Percentiles rank a stretch among this genome's conserved stretches.
These are phyloP conservation scores for Citrus medica DNA, from an alignment of 345 rosid species.

Conservation along the genomic window DNA sequence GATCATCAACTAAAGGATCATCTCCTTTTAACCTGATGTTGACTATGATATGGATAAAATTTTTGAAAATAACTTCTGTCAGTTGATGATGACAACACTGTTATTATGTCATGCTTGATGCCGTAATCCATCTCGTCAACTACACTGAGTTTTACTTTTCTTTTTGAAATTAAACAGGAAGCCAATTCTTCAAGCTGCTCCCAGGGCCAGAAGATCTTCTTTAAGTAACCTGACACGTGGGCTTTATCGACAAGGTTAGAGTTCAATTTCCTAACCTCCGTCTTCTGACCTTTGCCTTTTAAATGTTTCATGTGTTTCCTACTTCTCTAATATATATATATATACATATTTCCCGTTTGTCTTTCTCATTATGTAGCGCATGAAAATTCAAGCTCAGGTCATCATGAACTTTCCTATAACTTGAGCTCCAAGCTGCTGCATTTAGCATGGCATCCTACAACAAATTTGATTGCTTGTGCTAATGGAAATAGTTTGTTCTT, in stretches of 20 bases:
- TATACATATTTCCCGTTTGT: neutral
- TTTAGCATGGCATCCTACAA: constrained; percentile 60
- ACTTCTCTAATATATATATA: neutral
- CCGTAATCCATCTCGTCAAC: neutral
- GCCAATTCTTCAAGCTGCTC: constrained; percentile 28
- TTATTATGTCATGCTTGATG: too few relatives aligned
- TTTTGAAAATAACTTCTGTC: too few relatives aligned
- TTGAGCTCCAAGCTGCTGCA: constrained; percentile 49
- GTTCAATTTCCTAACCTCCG: neutral
- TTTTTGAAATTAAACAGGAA: constrained; percentile 27
- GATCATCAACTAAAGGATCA: neutral
- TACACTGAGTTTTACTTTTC: neutral
- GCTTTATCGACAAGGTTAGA: constrained; percentile 49
- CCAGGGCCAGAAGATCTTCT: constrained; percentile 53
- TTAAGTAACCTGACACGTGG: constrained; percentile 56
- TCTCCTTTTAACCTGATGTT: neutral
- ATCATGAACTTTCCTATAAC: constrained; percentile 27
- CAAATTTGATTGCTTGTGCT: constrained; percentile 53
- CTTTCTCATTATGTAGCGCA: constrained; percentile 23
- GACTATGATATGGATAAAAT: neutral
- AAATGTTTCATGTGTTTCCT: neutral
- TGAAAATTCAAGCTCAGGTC: constrained; percentile 27
- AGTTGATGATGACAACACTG: too few relatives aligned
- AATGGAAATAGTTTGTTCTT: constrained; percentile 58
- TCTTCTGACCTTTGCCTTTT: neutral